A percentile compares a stretch with the other conserved stretches of the same genome.
Conservation (phyloP, 2,329 filamentous ascomycete genomes). For the Fusarium bactridioides region DNA sequence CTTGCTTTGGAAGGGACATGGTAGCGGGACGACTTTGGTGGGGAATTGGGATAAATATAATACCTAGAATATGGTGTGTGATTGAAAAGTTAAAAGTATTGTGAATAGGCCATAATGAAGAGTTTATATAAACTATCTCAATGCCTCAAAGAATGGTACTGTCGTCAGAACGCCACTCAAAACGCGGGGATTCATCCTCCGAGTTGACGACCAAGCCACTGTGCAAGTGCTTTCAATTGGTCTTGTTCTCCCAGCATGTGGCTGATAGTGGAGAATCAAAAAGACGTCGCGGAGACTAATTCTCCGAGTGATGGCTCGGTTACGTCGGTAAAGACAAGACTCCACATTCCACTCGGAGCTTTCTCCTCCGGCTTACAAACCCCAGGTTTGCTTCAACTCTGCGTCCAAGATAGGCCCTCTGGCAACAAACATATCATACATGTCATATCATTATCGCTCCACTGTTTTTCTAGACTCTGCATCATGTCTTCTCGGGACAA, state of each 20-base stretch:
- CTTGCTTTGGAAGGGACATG: not conserved
- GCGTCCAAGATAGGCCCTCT: not conserved
- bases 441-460: not conserved
- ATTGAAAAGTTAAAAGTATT: accelerated
- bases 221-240: not conserved
- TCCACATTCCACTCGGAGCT: not conserved
- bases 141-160: not conserved
- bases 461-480: not conserved
- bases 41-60: too few species aligned
- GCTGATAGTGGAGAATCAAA: not conserved
- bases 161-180: not conserved
- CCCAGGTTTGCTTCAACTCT: not conserved
- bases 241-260: not conserved
- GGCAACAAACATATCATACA: not conserved
- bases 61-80: accelerated
- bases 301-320: not conserved
- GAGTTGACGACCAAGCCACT: not conserved
- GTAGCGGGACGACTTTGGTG: not conserved
- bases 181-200: not conserved
- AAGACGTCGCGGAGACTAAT: not conserved
- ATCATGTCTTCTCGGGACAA: not conserved
- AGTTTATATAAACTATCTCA: not conserved
- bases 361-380: not conserved
- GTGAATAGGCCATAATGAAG: not conserved
- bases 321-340: not conserved